Evolutionary conservation across 257 asterid species (phyloP), one percentile per base, ranked within the genome.

Genomic region (Solanum chilense): DNA sequence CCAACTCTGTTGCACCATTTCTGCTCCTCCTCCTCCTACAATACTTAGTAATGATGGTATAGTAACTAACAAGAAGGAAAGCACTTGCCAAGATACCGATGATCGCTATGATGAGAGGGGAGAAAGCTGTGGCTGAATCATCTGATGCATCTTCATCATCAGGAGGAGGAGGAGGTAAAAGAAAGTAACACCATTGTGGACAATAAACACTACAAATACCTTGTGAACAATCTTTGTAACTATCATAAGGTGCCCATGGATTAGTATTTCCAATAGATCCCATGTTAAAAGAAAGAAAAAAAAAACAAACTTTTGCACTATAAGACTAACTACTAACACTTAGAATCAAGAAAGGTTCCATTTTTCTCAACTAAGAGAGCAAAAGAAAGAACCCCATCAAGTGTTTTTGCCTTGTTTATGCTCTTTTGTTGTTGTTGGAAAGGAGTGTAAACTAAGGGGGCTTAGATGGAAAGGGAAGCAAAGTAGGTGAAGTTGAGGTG

Each of bases 191-290:
- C 91, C 93, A 96, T 35, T 94, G 98, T 10, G 96, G 98, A 88
- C 99, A 96, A 85, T 94, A 94, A 21, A 90, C 89, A 94, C 95
- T 96, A 92, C 99, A 96, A 60, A 95, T 88, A 31, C 93, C 96
- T 73, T 87, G 91, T 60, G 99, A 93, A 83, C 99, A 96, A 64
- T 94, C 98, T 37, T 87, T 91, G 9, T 89, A 91, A 84, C 90
- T 88, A 14, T 90, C 92, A 90, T 92, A 92, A 20, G 98, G 93
- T 33, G 93, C 87, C 90, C 90, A 93, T 13, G 98, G 89, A 88
- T 89, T 92, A 58, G 92, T 93, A 87, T 90, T 92, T 45, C 92
- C 95, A 21, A 88, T 83, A 58, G 96, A 89, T 56, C 93, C 91
- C 98, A 95, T 96, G 56, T 76, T 29, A 81, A 35, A 56, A 60